Conservation (phyloP, 805 yeast species). For the Brettanomyces nanus region DNA sequence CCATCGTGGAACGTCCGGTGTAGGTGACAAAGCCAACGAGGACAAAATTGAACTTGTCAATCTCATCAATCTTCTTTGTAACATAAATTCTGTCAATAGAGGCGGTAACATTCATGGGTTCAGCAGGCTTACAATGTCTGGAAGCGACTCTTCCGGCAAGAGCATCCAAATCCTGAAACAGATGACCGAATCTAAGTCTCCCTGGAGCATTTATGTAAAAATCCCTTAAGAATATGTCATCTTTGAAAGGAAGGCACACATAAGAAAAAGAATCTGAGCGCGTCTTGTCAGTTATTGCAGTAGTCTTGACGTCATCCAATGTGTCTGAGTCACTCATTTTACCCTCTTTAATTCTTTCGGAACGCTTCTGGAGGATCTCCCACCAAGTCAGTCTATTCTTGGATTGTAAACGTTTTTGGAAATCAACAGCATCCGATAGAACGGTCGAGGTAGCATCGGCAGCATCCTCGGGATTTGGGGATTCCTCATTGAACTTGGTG, state of each 20-base stretch:
- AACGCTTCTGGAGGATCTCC: conserved; percentile 70
- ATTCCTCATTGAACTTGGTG: conserved; percentile 18
- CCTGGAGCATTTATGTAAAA: conserved; percentile 86
- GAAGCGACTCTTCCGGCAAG: conserved; percentile 91
- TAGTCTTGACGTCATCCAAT: conserved; percentile 63
- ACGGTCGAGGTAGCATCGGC: conserved; percentile 74
- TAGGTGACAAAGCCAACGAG: conserved; percentile 89
- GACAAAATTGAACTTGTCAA: conserved; percentile 65
- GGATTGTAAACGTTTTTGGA: conserved; percentile 30
- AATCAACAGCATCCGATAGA: conserved; percentile 50
- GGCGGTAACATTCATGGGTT: conserved; percentile 93
- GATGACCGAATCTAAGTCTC: conserved; percentile 84
- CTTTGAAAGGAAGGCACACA: conserved; percentile 71
- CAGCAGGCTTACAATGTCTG: conserved; percentile 89
- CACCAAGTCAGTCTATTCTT: conserved; percentile 68
- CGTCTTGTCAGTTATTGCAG: conserved; percentile 63
- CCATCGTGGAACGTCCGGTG: conserved; percentile 96
- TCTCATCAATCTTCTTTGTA: conserved; percentile 75
- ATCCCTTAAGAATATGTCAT: conserved; percentile 75
- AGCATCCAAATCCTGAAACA: conserved; percentile 91
- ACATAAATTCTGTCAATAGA: conserved; percentile 87
- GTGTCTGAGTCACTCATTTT: conserved; percentile 61
- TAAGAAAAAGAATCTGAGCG: conserved; percentile 70
- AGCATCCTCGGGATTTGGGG: conserved; percentile 43
- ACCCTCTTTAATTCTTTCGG: conserved; percentile 66